Conservation (phyloP, 176 grass and related monocot genomes). For the Luzula sylvatica region DNA sequence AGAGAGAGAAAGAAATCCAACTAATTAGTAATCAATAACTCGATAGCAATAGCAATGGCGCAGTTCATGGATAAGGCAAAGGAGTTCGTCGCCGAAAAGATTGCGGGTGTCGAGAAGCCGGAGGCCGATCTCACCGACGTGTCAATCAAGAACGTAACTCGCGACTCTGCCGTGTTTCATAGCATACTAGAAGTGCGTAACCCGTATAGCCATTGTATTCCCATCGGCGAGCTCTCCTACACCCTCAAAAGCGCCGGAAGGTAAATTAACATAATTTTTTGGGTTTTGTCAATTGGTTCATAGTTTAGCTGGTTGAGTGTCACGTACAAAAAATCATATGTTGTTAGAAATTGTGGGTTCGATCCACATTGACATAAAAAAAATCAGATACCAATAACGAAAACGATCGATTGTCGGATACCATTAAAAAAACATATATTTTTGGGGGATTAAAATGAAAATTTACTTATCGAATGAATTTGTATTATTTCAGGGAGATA, state of each 20-base stretch:
- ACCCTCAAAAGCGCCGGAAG: conserved; percentile 41
- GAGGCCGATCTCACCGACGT: conserved; percentile 49
- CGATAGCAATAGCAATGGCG: conserved; percentile 47
- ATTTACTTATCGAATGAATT: too few species aligned
- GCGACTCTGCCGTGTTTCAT: conserved; percentile 34
- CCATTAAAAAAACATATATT: too few species aligned
- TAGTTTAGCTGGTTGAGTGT: too few species aligned
- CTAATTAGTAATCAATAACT: too few species aligned
- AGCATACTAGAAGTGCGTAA: conserved; percentile 38
- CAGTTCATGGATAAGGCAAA: conserved; percentile 54
- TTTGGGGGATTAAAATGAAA: too few species aligned
- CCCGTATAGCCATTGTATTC: conserved; percentile 58
- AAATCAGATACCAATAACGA: too few species aligned
- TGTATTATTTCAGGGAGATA: conserved; percentile 37
- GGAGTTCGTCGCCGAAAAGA: conserved; percentile 49
- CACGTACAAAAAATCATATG: not conserved
- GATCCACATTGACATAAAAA: not conserved
- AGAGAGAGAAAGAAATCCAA: not conserved
- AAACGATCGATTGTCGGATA: too few species aligned
- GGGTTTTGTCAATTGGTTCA: too few species aligned
- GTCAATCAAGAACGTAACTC: conserved; percentile 30
- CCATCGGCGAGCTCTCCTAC: conserved; percentile 64
- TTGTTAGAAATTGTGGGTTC: too few species aligned
- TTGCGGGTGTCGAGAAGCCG: conserved; percentile 41
- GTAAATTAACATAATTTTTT: too few species aligned